These are phyloP conservation scores for Penicillium sclerotiorum DNA, from an alignment of 2,329 filamentous ascomycete genomes.

Conservation along the genomic window DNA sequence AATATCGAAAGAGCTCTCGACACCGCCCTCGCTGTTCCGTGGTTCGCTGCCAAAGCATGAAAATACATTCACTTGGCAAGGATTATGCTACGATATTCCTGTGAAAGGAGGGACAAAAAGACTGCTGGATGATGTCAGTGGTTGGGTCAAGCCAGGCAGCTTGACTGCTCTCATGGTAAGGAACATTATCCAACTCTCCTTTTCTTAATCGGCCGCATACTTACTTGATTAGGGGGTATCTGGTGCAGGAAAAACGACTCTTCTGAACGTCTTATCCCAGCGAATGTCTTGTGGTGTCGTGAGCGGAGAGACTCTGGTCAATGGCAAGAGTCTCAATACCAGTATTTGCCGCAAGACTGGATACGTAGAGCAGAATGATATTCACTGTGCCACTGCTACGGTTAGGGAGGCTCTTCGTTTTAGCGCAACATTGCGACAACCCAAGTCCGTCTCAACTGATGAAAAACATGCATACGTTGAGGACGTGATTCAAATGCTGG, in stretches of 20 bases:
- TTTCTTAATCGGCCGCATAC: too few species aligned
- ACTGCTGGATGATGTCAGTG: conserved; percentile 66
- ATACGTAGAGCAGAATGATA: conserved; percentile 69
- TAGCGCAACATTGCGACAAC: conserved; percentile 63
- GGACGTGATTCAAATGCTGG: conserved; percentile 62
- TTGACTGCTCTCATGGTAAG: conserved; percentile 61
- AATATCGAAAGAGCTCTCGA: too few species aligned
- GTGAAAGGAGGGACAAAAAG: conserved; percentile 59
- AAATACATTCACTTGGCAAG: conserved; percentile 67
- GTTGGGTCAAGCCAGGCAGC: conserved; percentile 70
- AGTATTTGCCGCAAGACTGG: conserved; percentile 69
- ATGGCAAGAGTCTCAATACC: conserved; percentile 58
- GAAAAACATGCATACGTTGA: conserved; percentile 66
- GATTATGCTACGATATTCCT: conserved; percentile 68
- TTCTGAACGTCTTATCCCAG: conserved; percentile 71
- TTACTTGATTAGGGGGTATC: too few species aligned
- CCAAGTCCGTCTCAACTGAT: conserved; percentile 47
- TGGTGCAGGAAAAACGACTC: conserved; percentile 62
- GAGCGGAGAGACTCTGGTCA: conserved; percentile 64
- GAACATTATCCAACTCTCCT: too few species aligned
- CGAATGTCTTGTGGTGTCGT: conserved; percentile 64
- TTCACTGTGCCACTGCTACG: conserved; percentile 67
- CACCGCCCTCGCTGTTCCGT: too few species aligned
- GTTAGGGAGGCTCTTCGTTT: conserved; percentile 68
- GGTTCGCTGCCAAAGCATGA: conserved; percentile 56